Evolutionary conservation across 257 asterid genomes (phyloP).

Genomic region (Leptodermis oblonga): DNA sequence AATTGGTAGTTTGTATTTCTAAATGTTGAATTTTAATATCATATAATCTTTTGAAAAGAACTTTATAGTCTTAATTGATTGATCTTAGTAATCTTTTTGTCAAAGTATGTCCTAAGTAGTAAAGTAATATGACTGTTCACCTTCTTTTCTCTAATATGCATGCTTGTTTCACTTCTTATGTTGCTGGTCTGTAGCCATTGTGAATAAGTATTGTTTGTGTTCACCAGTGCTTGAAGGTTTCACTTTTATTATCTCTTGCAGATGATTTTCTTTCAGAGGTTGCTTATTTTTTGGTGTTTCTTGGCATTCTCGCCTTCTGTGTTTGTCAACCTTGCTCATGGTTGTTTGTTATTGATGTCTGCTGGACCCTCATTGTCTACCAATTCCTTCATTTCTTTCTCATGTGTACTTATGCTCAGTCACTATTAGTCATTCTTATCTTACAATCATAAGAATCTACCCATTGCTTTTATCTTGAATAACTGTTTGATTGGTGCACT

Average conservation of each 20-base stretch:
- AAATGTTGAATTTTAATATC: too few relatives aligned
- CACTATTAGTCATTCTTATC: neutral
- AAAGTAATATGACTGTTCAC: neutral
- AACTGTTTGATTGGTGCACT: neutral
- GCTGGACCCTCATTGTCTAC: neutral
- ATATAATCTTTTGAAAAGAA: neutral
- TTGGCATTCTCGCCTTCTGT: neutral
- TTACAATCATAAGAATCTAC: neutral
- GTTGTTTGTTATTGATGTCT: neutral
- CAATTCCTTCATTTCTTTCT: neutral
- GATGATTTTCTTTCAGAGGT: neutral
- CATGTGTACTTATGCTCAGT: neutral
- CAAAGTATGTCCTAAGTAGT: neutral
- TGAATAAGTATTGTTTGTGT: neutral
- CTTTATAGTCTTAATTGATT: neutral
- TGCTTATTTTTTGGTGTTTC: neutral
- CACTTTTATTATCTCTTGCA: neutral
- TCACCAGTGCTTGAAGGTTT: neutral
- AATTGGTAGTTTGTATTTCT: neutral
- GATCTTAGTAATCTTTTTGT: neutral
- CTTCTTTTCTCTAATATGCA: neutral
- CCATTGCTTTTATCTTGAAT: neutral
- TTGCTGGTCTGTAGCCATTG: neutral
- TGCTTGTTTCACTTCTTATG: neutral
- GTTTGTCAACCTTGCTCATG: neutral